phyloP scores from a whole-genome alignment of 352 stramenopile species.

The Stramenopiles sp. region DNA sequence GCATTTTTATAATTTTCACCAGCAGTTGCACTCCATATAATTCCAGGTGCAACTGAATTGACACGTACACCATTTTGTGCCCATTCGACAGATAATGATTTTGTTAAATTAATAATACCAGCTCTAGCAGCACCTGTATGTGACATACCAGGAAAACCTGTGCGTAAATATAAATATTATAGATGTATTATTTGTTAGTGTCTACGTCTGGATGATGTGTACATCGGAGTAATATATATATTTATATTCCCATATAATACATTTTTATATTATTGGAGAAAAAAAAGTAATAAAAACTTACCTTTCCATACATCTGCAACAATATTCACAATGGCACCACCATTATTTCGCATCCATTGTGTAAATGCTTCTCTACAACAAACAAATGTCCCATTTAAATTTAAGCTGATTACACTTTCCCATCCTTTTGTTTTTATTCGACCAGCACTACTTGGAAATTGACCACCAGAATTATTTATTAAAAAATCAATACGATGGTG shows the following conservation, averaged over 20 bases:
- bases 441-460: neutral
- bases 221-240: too few species aligned
- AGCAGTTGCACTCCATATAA: constrained; percentile 47
- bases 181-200: too few species aligned
- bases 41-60: constrained; percentile 53
- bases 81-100: constrained; percentile 52
- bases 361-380: neutral
- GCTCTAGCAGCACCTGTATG: constrained; percentile 26
- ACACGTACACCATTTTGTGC: constrained; percentile 60
- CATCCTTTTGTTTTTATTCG: neutral
- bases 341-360: neutral
- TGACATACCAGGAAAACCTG: neutral
- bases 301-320: neutral
- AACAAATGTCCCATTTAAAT: neutral
- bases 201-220: too few species aligned
- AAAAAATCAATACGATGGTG: neutral
- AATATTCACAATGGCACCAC: neutral
- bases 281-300: too few species aligned
- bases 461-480: neutral
- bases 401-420: neutral
- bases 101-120: constrained; percentile 58
- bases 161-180: too few species aligned
- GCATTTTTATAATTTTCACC: constrained; percentile 26
- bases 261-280: too few species aligned
- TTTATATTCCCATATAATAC: too few species aligned